Evolutionary conservation across 108 stramenopile species (phyloP), one percentile per base, ranked within the genome.

Genomic region (Aurantiochytrium sp.): DNA sequence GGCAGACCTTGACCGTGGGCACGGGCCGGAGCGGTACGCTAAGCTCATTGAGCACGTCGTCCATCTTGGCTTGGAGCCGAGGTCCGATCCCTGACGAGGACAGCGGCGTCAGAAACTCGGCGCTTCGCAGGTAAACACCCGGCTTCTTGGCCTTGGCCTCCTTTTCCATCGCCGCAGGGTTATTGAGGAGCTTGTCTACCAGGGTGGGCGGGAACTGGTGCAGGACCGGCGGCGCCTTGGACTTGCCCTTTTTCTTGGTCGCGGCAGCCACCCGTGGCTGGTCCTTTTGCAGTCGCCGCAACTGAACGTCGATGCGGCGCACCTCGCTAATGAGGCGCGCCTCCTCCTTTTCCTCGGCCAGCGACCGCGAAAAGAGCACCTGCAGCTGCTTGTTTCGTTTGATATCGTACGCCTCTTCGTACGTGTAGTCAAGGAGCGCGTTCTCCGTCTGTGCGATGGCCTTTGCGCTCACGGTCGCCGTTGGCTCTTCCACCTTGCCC

Each of bases 131-230:
- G 73, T 81, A 81, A 1, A 81, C 73, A 48, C 73, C 42, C 2
- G 73, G 42, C 45, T 81, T 41, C 45, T 81, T 81, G 45, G 2
- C 2, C 12, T 81, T 81, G 27, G 45, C 30, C 39, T 81, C 73
- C 17, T 41, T 81, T 24, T 81, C 45, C 17, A 81, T 6, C 10
- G 73, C 45, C 12, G 39, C 73, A 6, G 73, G 73, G 24, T 81
- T 81, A 24, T 81, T 81, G 6, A 81, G 15, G 32, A 81, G 10
- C 2, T 41, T 48, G n/a, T 81, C 73, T 6, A 81, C 45, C 21
- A 81, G 45, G 6, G 73, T 81, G n/a, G 73, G 73, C 39, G 73
- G 73, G 45, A 81, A 81, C 42, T 81, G 73, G 12, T 81, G 73
- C 3, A 81, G 24, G 42, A 42, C 45, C 42, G 73, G 73, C 8